Percentiles rank a stretch among this genome's conserved stretches.
Evolutionary conservation across 1,139 yeast species (phyloP).

Genomic region (Kurtzmaniella quercitrusa): DNA sequence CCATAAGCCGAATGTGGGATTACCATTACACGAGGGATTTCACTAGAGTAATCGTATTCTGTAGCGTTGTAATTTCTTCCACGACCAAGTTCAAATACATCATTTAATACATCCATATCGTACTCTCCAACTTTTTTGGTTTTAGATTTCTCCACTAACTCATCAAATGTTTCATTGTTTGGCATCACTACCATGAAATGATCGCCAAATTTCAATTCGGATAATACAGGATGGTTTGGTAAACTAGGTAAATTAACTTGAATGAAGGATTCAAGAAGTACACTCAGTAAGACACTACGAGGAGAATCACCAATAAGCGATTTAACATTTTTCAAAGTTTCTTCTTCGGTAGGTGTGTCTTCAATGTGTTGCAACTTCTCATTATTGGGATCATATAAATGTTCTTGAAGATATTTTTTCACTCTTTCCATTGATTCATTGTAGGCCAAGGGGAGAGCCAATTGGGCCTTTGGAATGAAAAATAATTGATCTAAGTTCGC

Average conservation of each 20-base stretch:
- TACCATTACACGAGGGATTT: constrained; percentile 1
- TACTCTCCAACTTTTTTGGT: constrained; percentile 1
- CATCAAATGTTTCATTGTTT: not conserved
- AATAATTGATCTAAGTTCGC: constrained; percentile 43
- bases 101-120: constrained; percentile 6
- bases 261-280: not conserved
- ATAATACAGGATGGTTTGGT: not conserved
- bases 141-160: not conserved
- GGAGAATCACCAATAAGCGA: not conserved
- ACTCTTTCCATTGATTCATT: not conserved
- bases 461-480: constrained; percentile 33
- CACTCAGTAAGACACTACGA: not conserved
- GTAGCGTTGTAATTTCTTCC: constrained; percentile 2
- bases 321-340: not conserved
- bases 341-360: too few species aligned
- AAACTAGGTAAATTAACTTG: constrained; percentile 3
- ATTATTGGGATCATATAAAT: not conserved
- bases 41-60: not conserved
- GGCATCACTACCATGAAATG: constrained; percentile 8
- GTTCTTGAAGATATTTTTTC: not conserved
- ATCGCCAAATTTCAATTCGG: constrained; percentile 4
- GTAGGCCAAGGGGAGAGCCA: constrained; percentile 30
- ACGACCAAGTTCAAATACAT: constrained; percentile 1
- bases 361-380: not conserved
- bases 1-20: constrained; percentile 5